Evolutionary conservation across 805 yeast species (phyloP), one percentile per base, ranked within the genome.

Genomic region (Scheffersomyces amazonensis): DNA sequence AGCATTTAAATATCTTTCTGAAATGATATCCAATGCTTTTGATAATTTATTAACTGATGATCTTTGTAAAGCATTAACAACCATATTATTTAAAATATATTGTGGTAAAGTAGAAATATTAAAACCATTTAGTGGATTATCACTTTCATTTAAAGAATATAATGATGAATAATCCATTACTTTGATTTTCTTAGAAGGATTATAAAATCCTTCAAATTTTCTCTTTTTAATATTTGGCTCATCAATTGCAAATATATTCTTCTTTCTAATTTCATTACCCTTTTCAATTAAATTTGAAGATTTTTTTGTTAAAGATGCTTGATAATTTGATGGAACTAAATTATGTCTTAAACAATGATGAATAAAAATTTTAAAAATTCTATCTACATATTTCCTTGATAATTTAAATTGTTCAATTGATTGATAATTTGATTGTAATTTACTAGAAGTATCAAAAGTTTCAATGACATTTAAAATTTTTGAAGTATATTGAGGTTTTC

Each of bases 31-130:
- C 41, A 89, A 63, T 2, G 87, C 95, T 37, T 78, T 75, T 12
- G 78, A 67, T 18, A 91, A 66, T 41, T 71, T 74, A 3, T 66
- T 66, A 0, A 72, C 62, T 34, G 76, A 75, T 0, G 78, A 76
- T 31, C 73, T 73, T 13, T 71, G 65, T 39, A 93, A 66, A 0
- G 96, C 88, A 1, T 77, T 75, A 39, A 77, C 65, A 12, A 83
- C 87, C 73, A 83, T 81, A 32, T 76, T 73, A 16, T 73, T 73
- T 39, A 89, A 73, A 1, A 83, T 69, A 35, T 79, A 78, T 16
- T 74, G 75, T 4, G 93, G 83, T 6, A 93, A 64, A 8, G 76
- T 64, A 2, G 87, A 71, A 39, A 87, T 76, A 56, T 91, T 91
- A 53, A 87, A 83, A 27, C 73, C 72, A 22, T 78, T 73, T 41